phyloP scores from a whole-genome alignment of 164 flowering plant genomes.

The Stephania yunnanensis region DNA sequence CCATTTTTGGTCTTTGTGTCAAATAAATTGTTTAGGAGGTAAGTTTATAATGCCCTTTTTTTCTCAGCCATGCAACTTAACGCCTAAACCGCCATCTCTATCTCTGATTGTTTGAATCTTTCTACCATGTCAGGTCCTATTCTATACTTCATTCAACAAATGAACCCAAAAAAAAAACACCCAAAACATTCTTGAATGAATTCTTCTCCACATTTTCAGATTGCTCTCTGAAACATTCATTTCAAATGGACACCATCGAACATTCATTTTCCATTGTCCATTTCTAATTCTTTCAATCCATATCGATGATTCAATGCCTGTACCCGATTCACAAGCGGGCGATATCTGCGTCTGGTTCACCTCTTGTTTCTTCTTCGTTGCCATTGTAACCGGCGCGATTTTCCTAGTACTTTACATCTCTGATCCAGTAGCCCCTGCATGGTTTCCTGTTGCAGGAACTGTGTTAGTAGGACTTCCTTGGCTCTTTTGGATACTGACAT shows the following conservation, averaged over 20 bases:
- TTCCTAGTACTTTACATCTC: conserved; percentile 26
- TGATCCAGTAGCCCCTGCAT: conserved; percentile 23
- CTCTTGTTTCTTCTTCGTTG: conserved; percentile 13
- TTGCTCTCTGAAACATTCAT: not conserved
- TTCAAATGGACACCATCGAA: conserved; percentile 3
- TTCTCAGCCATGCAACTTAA: not conserved
- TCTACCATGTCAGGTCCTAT: conserved; percentile 11
- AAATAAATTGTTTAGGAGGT: not conserved
- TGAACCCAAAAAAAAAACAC: not conserved
- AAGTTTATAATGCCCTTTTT: not conserved
- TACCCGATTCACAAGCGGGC: conserved; percentile 25
- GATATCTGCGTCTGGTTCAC: conserved; percentile 29
- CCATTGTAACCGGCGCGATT: conserved; percentile 25
- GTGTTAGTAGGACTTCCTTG: conserved; percentile 41
- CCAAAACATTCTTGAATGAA: not conserved
- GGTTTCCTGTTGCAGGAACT: conserved; percentile 32
- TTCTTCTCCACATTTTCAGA: conserved; percentile 1
- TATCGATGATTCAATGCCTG: conserved; percentile 38
- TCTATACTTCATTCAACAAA: conserved; percentile 7
- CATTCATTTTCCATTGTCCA: not conserved
- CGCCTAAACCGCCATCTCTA: not conserved
- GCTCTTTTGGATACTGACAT: conserved; percentile 40
- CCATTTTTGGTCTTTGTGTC: not conserved
- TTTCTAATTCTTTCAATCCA: not conserved
- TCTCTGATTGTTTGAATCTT: conserved; percentile 14